phyloP scores from a whole-genome alignment of 495 filamentous ascomycete genomes.

The Lichenothelia convexa region DNA sequence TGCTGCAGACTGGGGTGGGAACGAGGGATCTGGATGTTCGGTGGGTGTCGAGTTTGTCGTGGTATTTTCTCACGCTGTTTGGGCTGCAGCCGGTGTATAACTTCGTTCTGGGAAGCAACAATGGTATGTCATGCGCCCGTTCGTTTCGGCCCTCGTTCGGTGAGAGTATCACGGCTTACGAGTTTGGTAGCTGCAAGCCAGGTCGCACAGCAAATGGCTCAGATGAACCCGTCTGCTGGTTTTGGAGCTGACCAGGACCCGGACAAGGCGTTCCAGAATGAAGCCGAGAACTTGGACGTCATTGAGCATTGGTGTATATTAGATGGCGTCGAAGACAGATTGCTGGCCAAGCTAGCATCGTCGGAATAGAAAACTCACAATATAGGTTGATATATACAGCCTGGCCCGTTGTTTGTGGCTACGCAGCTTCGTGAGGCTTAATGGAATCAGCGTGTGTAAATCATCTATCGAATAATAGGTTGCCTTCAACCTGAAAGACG shows the following conservation, averaged over 20 bases:
- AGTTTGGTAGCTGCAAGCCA: constrained; percentile 63
- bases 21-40: constrained; percentile 90
- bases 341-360: constrained; percentile 29
- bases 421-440: no score
- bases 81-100: constrained; percentile 96
- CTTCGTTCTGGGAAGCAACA: constrained; percentile 88
- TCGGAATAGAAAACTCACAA: no score
- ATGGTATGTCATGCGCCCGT: constrained; percentile 39
- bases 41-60: constrained; percentile 96
- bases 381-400: no score
- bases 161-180: neutral
- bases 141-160: neutral
- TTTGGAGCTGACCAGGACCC: constrained; percentile 78
- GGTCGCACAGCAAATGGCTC: constrained; percentile 83
- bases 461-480: no score
- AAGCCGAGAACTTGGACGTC: constrained; percentile 91
- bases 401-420: no score
- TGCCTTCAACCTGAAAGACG: no score
- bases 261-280: constrained; percentile 75
- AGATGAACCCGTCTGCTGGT: constrained; percentile 48
- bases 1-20: constrained; percentile 91
- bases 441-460: no score
- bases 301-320: constrained; percentile 82
- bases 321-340: constrained; percentile 66
- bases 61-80: constrained; percentile 96